These are phyloP conservation scores for Pseudopediastrum boryanum DNA, from an alignment of 139 green algal genomes.

Conservation along the genomic window DNA sequence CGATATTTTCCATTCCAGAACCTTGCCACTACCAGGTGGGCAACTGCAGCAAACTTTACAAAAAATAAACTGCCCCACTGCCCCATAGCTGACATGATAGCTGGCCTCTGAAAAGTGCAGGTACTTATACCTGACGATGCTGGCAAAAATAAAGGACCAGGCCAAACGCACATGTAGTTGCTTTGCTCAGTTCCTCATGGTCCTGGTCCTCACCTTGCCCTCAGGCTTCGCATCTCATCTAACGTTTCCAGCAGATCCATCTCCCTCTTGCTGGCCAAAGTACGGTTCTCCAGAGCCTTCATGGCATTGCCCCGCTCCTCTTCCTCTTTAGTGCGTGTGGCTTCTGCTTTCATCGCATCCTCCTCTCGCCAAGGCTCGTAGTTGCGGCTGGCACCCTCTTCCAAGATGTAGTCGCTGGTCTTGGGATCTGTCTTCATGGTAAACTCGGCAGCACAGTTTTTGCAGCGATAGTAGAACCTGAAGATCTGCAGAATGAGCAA, in stretches of 20 bases:
- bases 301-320: conserved; percentile 97
- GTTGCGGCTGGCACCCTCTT: conserved; percentile 92
- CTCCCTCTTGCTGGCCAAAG: conserved; percentile 90
- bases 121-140: not conserved
- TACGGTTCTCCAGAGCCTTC: conserved; percentile 95
- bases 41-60: not conserved
- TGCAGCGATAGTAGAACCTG: conserved; percentile 97
- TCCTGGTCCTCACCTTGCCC: conserved; percentile 47
- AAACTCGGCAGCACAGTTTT: conserved; percentile 90
- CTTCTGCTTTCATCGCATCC: conserved; percentile 50
- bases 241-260: conserved; percentile 96
- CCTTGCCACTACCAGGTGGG: not conserved
- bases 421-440: conserved; percentile 98
- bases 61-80: not conserved
- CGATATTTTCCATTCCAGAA: no score
- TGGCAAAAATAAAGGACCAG: no score
- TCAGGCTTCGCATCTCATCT: conserved; percentile 91
- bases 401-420: conserved; percentile 93
- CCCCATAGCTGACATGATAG: not conserved
- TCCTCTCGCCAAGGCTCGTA: conserved; percentile 95
- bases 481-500: conserved; percentile 76
- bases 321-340: conserved; percentile 65
- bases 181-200: no score
- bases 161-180: conserved; percentile 10
- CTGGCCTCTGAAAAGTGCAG: not conserved